Conservation (phyloP, 2,329 filamentous ascomycete genomes). For the Cordyceps javanica region DNA sequence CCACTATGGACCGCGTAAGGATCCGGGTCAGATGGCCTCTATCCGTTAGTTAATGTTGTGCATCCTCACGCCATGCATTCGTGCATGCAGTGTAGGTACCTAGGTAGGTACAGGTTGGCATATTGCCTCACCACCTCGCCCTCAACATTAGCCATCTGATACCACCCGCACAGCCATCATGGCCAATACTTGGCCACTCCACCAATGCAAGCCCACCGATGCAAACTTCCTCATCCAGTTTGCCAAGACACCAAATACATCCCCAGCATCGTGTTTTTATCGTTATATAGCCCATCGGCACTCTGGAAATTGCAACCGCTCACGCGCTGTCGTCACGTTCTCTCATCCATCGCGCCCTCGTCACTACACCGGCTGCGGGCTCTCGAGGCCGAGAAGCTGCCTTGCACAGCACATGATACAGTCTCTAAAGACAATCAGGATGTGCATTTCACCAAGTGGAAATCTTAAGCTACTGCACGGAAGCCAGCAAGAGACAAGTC, state of each 20-base stretch:
- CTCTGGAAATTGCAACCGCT: neutral
- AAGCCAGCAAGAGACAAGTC: neutral
- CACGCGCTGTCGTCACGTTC: slow-evolving; percentile 2
- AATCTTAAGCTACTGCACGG: no score
- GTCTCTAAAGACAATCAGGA: neutral
- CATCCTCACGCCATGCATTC: no score
- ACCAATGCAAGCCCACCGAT: neutral
- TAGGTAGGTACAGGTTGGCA: neutral
- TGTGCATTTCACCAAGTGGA: neutral
- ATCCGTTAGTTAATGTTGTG: no score
- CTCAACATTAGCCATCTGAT: neutral
- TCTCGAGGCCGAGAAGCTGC: neutral
- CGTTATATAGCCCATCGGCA: neutral
- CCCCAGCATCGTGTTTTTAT: neutral
- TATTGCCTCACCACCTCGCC: neutral
- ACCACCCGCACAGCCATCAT: neutral
- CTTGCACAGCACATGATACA: neutral
- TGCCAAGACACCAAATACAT: neutral
- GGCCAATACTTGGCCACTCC: neutral
- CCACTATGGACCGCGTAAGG: no score
- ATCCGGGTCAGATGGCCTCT: neutral
- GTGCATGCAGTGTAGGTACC: neutral
- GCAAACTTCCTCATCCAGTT: neutral
- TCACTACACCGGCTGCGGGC: neutral
- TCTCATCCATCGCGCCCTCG: neutral